Evolutionary conservation across 2,329 filamentous ascomycete genomes (phyloP).

Genomic region (Fusarium dlaminii): DNA sequence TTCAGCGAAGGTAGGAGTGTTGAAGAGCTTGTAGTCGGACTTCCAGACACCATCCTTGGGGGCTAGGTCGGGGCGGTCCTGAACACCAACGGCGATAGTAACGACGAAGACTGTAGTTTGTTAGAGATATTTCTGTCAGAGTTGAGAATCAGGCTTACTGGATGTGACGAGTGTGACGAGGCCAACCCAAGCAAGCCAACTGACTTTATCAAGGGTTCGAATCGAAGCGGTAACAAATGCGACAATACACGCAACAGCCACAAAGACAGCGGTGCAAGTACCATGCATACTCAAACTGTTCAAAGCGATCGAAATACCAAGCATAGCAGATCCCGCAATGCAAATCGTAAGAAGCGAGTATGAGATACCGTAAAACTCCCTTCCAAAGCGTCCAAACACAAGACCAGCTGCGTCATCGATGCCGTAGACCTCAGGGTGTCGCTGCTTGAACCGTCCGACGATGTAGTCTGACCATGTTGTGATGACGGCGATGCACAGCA

Average conservation of each 20-base stretch:
- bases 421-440: slow-evolving; percentile 61
- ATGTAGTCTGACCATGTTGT: slow-evolving; percentile 61
- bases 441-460: slow-evolving; percentile 61
- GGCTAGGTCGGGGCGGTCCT: slow-evolving; percentile 32
- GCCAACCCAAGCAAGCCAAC: slow-evolving; percentile 46
- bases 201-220: slow-evolving; percentile 45
- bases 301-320: slow-evolving; percentile 50
- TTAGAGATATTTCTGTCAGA: accelerated
- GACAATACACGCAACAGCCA: slow-evolving; percentile 47
- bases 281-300: slow-evolving; percentile 53
- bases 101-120: slow-evolving; percentile 24
- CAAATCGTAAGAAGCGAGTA: slow-evolving; percentile 49
- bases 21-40: slow-evolving; percentile 47
- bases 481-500: slow-evolving; percentile 53
- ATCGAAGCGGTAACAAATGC: slow-evolving; percentile 46
- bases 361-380: slow-evolving; percentile 51
- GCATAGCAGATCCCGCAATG: slow-evolving; percentile 34
- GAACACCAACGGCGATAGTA: slow-evolving; percentile 34
- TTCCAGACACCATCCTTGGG: slow-evolving; percentile 38
- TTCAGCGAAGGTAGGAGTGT: slow-evolving; percentile 45
- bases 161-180: slow-evolving; percentile 26
- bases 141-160: neutral
- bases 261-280: slow-evolving; percentile 52
- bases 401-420: slow-evolving; percentile 62
- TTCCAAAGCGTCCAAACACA: slow-evolving; percentile 58